Conservation (phyloP, 306 rosid species). For the Vicia sativa region DNA sequence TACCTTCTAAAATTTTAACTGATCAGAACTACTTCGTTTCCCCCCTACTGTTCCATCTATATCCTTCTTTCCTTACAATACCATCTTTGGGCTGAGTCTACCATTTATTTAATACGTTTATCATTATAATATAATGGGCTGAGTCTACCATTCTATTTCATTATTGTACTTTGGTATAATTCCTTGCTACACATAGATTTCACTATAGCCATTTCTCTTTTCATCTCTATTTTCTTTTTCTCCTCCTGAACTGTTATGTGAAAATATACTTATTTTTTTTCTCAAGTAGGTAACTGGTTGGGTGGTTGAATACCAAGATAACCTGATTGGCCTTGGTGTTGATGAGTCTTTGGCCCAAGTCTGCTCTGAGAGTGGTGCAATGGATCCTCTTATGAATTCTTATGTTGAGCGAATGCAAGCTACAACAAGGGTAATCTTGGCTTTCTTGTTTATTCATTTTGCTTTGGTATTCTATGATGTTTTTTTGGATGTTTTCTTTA, state of each 20-base stretch:
- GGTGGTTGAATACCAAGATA: constrained; percentile 98
- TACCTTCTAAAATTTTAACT: not conserved
- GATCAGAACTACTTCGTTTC: not conserved
- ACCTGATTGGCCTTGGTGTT: constrained; percentile 88
- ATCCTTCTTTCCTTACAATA: not conserved
- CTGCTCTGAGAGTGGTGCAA: constrained; percentile 97
- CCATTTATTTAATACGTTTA: not conserved
- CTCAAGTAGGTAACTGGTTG: constrained; percentile 86
- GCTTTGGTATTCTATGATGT: constrained; percentile 35
- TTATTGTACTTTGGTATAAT: constrained; percentile 1
- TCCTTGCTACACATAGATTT: not conserved
- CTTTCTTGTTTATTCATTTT: constrained; percentile 24
- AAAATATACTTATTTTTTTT: constrained; percentile 8
- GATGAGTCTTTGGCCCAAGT: constrained; percentile 96
- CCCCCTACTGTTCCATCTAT: not conserved
- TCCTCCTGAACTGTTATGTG: not conserved
- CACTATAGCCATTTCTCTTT: constrained; percentile 1
- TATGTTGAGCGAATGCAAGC: constrained; percentile 99
- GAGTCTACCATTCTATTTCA: constrained; percentile 1
- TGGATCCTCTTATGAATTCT: constrained; percentile 98
- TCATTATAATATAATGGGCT: not conserved
- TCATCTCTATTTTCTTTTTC: not conserved
- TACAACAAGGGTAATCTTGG: constrained; percentile 74
- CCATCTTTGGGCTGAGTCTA: constrained; percentile 7
- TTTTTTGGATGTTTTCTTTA: constrained; percentile 26